A percentile compares a stretch with the other conserved stretches of the same genome.
Evolutionary conservation across 2,329 filamentous ascomycete species (phyloP).

Genomic region (Elsinoe necatrix): DNA sequence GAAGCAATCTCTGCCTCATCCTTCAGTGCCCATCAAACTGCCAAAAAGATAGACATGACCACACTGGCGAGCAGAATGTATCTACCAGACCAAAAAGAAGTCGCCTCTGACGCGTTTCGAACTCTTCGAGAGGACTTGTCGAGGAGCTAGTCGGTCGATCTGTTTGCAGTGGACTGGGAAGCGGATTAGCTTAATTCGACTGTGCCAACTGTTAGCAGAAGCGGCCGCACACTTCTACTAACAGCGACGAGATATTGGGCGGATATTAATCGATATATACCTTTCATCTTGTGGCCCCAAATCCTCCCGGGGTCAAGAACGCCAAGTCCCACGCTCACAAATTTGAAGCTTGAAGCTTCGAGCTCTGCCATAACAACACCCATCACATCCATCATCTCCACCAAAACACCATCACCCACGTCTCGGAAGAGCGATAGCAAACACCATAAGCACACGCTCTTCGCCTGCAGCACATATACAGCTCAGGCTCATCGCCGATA

Average conservation of each 20-base stretch:
- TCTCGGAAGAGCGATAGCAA: background rate
- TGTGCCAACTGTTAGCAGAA: background rate
- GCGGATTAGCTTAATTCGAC: background rate
- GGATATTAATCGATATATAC: background rate
- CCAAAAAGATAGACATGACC: background rate
- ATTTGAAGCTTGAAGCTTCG: background rate
- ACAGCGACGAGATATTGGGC: background rate
- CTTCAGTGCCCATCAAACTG: background rate
- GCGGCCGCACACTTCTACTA: background rate
- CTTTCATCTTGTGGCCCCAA: background rate
- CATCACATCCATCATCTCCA: background rate
- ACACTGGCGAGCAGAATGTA: background rate
- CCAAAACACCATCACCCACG: background rate
- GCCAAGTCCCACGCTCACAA: background rate
- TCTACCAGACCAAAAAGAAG: background rate
- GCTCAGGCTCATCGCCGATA: background rate
- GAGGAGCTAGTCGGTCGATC: background rate
- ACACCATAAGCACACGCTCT: background rate
- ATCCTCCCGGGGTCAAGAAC: background rate
- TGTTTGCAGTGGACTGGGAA: background rate
- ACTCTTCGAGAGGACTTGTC: background rate
- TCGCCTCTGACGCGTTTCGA: background rate
- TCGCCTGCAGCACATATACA: background rate
- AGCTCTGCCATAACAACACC: background rate
- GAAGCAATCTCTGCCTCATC: background rate